Evolutionary conservation across 768 basidiomycete genomes (phyloP).

Genomic region (Termitomyces sp.): DNA sequence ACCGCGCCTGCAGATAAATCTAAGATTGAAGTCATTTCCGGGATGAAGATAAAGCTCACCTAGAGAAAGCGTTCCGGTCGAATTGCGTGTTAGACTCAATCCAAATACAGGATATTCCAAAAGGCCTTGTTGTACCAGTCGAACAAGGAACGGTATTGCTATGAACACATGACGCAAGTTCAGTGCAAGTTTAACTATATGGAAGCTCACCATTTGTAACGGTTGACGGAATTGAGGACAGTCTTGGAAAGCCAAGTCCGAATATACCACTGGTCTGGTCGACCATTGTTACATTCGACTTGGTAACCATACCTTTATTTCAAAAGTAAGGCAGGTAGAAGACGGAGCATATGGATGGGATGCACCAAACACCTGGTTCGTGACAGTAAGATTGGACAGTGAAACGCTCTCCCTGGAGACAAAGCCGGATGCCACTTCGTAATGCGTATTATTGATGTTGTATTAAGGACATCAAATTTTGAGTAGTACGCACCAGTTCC

Average conservation of each 20-base stretch:
- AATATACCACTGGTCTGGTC: slow-evolving; percentile 68
- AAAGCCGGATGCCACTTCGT: slow-evolving; percentile 60
- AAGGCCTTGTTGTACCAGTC: slow-evolving; percentile 55
- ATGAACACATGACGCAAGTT: neutral
- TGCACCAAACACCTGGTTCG: slow-evolving; percentile 66
- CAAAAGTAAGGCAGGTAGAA: neutral
- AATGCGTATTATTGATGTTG: neutral
- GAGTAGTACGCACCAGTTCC: slow-evolving; percentile 47
- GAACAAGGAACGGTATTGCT: slow-evolving; percentile 69
- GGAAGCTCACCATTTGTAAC: slow-evolving; percentile 39
- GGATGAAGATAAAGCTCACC: slow-evolving; percentile 34
- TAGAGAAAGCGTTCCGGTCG: slow-evolving; percentile 57
- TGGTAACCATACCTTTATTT: slow-evolving; percentile 49
- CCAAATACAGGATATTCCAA: slow-evolving; percentile 76
- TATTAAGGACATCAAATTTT: neutral
- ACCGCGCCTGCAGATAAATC: slow-evolving; percentile 52
- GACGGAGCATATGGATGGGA: neutral
- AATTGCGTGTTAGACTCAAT: slow-evolving; percentile 56
- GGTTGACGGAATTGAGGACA: slow-evolving; percentile 51
- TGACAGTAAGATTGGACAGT: slow-evolving; percentile 54
- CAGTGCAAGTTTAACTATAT: too few relatives aligned
- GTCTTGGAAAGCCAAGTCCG: slow-evolving; percentile 71
- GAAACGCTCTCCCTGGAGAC: slow-evolving; percentile 61
- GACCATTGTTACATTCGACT: slow-evolving; percentile 56
- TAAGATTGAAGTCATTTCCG: neutral